Base-by-base conservation (phyloP, 345 rosid genomes). In the Linum tenue region DNA sequence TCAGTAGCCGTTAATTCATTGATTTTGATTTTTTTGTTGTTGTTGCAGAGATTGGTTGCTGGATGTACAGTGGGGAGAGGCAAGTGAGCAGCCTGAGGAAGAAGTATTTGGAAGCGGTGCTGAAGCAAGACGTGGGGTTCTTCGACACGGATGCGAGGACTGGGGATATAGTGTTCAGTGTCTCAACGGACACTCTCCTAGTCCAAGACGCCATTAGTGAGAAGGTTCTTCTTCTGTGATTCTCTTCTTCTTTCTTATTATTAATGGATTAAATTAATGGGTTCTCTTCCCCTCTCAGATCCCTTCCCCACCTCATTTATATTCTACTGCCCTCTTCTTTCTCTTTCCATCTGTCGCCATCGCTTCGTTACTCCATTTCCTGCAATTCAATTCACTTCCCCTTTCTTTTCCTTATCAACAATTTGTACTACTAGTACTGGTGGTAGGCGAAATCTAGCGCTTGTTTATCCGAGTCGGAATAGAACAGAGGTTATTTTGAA, bases 161-260 rank as follows among this genome's bases (percentile, higher is more conserved):
- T 60, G 97, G 97, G 11, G 99, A 94, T 64, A 84, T 94, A 68
- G 99, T 94, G 80, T 94, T 94, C 72, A 86, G 97, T 78, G 95
- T 94, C 73, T 94, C 99, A 22, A 94, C 99, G 8, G 99, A 94
- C 76, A 94, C 99, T 63, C 89, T 94, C 69, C 97, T 94, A 48
- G 97, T 94, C 69, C 99, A 94, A 89, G 99, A 94, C 71, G 99
- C 99, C 82, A 94, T 94, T 68, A 90, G 99, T 62, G 97, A 94
- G 74, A 94, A 94, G 97, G 98, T 92, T 58, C 40, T 48, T 55
- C 42, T 64, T 38, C 8, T 1, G 17, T 69, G 17, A 15, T 17
- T 31, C 17, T 3, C 37, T 22, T 17, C 10, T 55, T 4, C 39
- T 72, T 15, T 22, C 64, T 48, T 48, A 48, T 48, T 48, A 48